These are phyloP conservation scores for Exserohilum turcica DNA, from an alignment of 2,329 filamentous ascomycete genomes.

Conservation along the genomic window DNA sequence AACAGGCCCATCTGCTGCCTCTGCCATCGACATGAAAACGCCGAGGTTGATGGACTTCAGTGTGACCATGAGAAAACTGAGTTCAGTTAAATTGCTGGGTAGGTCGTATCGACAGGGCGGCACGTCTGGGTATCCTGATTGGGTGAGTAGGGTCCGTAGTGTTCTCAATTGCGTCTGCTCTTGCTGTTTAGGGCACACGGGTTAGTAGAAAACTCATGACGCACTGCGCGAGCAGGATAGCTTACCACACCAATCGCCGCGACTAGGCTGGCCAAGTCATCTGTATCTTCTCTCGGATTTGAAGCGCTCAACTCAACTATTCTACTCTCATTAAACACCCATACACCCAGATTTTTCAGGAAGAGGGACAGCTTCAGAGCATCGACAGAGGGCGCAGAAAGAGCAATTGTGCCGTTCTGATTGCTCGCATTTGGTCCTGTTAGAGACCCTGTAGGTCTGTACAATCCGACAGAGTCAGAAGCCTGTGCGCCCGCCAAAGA, in stretches of 20 bases:
- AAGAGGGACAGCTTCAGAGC: constrained; percentile 7
- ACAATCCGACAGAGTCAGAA: not conserved
- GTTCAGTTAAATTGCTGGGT: not conserved
- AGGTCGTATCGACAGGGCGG: not conserved
- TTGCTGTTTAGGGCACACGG: not conserved
- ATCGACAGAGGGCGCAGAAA: constrained; percentile 3
- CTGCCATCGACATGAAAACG: constrained; percentile 7
- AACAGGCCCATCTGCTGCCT: constrained; percentile 4
- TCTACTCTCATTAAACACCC: constrained; percentile 4
- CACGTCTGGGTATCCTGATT: no score
- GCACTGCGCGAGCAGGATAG: not conserved
- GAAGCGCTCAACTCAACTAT: not conserved
- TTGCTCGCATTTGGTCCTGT: not conserved
- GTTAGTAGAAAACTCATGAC: not conserved
- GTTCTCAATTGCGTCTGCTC: no score
- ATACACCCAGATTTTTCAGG: constrained; percentile 9
- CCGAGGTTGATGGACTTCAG: constrained; percentile 7
- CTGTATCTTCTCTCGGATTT: not conserved
- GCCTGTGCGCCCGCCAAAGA: not conserved
- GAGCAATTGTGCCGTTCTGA: constrained; percentile 1
- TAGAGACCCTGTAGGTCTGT: not conserved
- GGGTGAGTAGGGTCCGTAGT: no score
- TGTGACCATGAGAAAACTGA: constrained; percentile 1
- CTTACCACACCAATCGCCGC: constrained; percentile 5
- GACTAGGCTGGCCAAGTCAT: not conserved